These are phyloP conservation scores for Phytopythium oedochilum DNA, from an alignment of 352 stramenopile genomes.

Conservation along the genomic window DNA sequence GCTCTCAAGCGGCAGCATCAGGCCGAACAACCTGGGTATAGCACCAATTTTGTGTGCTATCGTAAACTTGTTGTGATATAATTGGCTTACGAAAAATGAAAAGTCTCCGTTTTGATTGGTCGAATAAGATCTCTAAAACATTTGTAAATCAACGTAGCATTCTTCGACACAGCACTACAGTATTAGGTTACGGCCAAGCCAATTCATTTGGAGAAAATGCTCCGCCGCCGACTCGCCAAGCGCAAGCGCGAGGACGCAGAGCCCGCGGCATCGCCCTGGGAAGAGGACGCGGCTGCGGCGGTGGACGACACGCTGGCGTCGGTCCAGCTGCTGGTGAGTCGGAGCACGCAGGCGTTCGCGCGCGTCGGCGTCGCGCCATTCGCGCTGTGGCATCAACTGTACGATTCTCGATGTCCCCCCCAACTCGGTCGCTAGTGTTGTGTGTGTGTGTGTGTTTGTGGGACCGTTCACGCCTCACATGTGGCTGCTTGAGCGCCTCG, in stretches of 20 bases:
- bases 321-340: conserved; percentile 44
- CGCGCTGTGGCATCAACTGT: conserved; percentile 58
- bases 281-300: conserved; percentile 14
- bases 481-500: not conserved
- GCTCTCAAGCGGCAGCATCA: conserved; percentile 12
- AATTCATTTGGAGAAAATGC: conserved; percentile 21
- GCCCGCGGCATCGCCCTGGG: conserved; percentile 16
- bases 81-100: not conserved
- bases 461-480: not conserved
- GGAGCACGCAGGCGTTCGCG: conserved; percentile 32
- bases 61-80: not conserved
- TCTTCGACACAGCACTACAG: too few relatives aligned
- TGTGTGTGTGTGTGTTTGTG: too few relatives aligned
- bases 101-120: too few relatives aligned
- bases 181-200: too few relatives aligned
- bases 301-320: conserved; percentile 50
- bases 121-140: too few relatives aligned
- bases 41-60: conserved; percentile 29
- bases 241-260: conserved; percentile 13
- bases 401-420: conserved; percentile 1
- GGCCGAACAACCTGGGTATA: conserved; percentile 28
- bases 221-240: conserved; percentile 16
- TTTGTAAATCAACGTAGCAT: too few relatives aligned
- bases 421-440: too few relatives aligned
- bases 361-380: conserved; percentile 29